Evolutionary conservation across 2,329 filamentous ascomycete genomes (phyloP).

Genomic region (Diaporthe ilicicola): DNA sequence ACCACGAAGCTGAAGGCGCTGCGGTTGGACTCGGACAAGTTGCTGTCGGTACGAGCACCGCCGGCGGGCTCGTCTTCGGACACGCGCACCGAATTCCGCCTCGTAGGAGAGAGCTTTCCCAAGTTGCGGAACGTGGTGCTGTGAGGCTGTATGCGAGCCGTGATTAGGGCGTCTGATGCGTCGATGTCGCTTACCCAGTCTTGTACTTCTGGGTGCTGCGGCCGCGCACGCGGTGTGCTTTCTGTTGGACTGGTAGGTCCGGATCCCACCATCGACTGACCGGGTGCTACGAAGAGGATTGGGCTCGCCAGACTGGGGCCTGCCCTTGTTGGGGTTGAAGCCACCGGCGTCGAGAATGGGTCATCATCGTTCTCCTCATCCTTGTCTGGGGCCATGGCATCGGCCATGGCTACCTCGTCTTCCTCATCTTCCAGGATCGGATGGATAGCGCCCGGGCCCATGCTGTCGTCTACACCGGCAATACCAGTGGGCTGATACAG

Average conservation of each 20-base stretch:
- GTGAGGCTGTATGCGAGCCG: conserved; percentile 51
- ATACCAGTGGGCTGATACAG: conserved; percentile 46
- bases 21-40: conserved; percentile 62
- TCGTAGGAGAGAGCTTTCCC: conserved; percentile 49
- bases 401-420: conserved; percentile 48
- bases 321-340: conserved; percentile 35
- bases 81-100: conserved; percentile 45
- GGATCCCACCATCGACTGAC: conserved; percentile 50
- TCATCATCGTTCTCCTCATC: conserved; percentile 44
- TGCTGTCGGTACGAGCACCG: conserved; percentile 58
- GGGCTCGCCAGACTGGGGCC: conserved; percentile 35
- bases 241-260: conserved; percentile 25
- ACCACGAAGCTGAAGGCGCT: conserved; percentile 51
- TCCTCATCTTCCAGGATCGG: conserved; percentile 69
- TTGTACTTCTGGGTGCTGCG: conserved; percentile 61
- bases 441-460: conserved; percentile 55
- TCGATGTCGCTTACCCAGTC: conserved; percentile 67
- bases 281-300: conserved; percentile 43
- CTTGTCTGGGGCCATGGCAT: conserved; percentile 35
- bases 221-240: conserved; percentile 28
- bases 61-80: conserved; percentile 28
- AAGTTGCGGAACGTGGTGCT: conserved; percentile 37
- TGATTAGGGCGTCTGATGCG: conserved; percentile 60
- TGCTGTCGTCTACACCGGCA: conserved; percentile 34
- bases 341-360: conserved; percentile 59